Conservation (phyloP, 2,329 filamentous ascomycete genomes). For the Colletotrichum limetticola region DNA sequence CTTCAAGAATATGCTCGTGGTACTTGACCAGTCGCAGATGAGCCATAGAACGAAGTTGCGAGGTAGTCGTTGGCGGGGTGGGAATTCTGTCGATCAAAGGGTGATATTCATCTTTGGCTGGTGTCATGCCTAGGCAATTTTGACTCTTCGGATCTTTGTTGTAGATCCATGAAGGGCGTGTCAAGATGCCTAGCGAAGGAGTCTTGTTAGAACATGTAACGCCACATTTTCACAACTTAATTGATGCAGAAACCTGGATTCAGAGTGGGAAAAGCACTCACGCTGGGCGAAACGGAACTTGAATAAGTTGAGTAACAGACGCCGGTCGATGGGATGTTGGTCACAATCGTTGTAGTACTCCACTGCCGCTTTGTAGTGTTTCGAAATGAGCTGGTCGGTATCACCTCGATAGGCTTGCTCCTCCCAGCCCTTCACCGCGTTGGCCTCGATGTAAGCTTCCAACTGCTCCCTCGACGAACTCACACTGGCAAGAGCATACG, state of each 20-base stretch:
- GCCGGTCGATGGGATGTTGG: slow-evolving; percentile 40
- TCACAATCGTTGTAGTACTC: slow-evolving; percentile 33
- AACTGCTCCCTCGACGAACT: slow-evolving; percentile 47
- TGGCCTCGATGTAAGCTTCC: slow-evolving; percentile 46
- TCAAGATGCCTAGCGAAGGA: slow-evolving; percentile 42
- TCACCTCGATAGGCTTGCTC: slow-evolving; percentile 14
- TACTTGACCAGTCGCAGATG: slow-evolving; percentile 46
- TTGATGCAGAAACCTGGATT: not conserved
- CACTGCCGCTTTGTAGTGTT: slow-evolving; percentile 37
- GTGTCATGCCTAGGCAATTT: slow-evolving; percentile 38
- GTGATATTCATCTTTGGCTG: slow-evolving; percentile 47
- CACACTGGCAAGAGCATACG: slow-evolving; percentile 54
- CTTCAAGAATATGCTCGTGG: slow-evolving; percentile 45
- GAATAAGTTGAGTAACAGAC: slow-evolving; percentile 54
- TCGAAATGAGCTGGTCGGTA: slow-evolving; percentile 28
- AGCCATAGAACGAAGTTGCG: slow-evolving; percentile 57
- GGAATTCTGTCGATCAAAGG: slow-evolving; percentile 51
- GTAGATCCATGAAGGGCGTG: slow-evolving; percentile 50
- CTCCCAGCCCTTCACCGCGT: slow-evolving; percentile 12
- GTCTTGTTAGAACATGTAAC: slow-evolving; percentile 45
- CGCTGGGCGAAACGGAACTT: slow-evolving; percentile 58
- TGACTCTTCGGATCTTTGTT: slow-evolving; percentile 54
- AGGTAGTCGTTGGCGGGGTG: slow-evolving; percentile 56
- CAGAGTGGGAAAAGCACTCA: slow-evolving; percentile 43
- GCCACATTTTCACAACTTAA: no score